phyloP scores from a whole-genome alignment of 202 grass and related monocot genomes.

The Musa balbisiana region DNA sequence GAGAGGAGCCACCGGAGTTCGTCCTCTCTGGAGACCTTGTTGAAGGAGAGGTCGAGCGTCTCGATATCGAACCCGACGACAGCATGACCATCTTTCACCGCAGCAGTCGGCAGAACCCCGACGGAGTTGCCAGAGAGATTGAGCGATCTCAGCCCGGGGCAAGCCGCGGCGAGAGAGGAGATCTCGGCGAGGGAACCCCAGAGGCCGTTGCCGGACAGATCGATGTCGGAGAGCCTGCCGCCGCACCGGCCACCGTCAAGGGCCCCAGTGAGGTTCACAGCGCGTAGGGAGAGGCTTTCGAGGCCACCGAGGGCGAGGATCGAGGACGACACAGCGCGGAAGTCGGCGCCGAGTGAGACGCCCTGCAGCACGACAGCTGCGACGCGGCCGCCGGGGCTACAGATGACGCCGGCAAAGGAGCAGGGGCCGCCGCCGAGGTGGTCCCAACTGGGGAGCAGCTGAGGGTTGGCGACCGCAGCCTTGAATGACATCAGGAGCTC shows the following conservation, averaged over 20 bases:
- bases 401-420: slow-evolving; percentile 52
- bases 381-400: slow-evolving; percentile 36
- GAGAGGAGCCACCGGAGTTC: slow-evolving; percentile 23
- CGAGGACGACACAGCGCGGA: slow-evolving; percentile 36
- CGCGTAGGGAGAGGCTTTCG: slow-evolving; percentile 53
- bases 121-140: slow-evolving; percentile 20
- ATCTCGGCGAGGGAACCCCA: slow-evolving; percentile 7
- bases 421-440: slow-evolving; percentile 30
- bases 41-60: slow-evolving; percentile 20
- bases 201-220: slow-evolving; percentile 29
- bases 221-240: background rate
- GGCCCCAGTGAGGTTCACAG: slow-evolving; percentile 61
- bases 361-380: slow-evolving; percentile 40
- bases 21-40: slow-evolving; percentile 8
- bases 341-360: slow-evolving; percentile 56
- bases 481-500: slow-evolving; percentile 74
- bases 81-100: too few relatives aligned
- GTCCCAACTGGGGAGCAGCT: slow-evolving; percentile 41
- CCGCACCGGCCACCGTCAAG: slow-evolving; percentile 18
- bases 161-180: background rate
- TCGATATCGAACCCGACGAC: background rate
- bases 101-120: background rate
- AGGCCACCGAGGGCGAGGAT: slow-evolving; percentile 47
- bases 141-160: slow-evolving; percentile 2
- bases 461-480: slow-evolving; percentile 37